Percentiles rank a stretch among this genome's conserved stretches.
phyloP scores from a whole-genome alignment of 2,329 filamentous ascomycete species.

The Cercospora sojina region DNA sequence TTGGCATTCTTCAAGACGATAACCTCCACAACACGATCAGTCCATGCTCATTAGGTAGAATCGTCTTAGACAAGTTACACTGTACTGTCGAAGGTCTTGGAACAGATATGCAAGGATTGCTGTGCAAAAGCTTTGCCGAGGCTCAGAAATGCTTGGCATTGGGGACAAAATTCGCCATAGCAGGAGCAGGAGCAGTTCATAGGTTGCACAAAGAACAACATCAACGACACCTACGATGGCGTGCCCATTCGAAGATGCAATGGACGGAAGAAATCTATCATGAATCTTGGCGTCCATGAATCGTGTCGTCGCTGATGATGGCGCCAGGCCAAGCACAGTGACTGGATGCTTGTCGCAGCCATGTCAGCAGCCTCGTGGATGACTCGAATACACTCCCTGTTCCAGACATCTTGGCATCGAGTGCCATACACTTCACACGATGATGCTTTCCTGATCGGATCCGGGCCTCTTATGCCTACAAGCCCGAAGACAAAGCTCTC shows the following conservation, averaged over 20 bases:
- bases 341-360: not conserved
- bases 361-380: not conserved
- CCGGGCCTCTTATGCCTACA: not conserved
- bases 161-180: not conserved
- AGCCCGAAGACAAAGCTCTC: not conserved
- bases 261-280: too few relatives aligned
- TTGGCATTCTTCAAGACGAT: too few relatives aligned
- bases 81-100: not conserved
- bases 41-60: too few relatives aligned
- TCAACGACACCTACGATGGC: not conserved
- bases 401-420: not conserved
- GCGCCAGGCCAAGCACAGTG: not conserved
- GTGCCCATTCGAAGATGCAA: too few relatives aligned
- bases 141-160: not conserved
- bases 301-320: not conserved
- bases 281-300: too few relatives aligned
- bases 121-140: not conserved
- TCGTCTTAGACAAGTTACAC: too few relatives aligned
- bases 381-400: not conserved
- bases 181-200: not conserved
- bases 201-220: not conserved
- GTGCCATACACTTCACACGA: not conserved
- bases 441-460: not conserved
- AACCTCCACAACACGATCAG: too few relatives aligned
- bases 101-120: not conserved